These are phyloP conservation scores for Lachancea sp. DNA, from an alignment of 805 yeast species.

Conservation along the genomic window DNA sequence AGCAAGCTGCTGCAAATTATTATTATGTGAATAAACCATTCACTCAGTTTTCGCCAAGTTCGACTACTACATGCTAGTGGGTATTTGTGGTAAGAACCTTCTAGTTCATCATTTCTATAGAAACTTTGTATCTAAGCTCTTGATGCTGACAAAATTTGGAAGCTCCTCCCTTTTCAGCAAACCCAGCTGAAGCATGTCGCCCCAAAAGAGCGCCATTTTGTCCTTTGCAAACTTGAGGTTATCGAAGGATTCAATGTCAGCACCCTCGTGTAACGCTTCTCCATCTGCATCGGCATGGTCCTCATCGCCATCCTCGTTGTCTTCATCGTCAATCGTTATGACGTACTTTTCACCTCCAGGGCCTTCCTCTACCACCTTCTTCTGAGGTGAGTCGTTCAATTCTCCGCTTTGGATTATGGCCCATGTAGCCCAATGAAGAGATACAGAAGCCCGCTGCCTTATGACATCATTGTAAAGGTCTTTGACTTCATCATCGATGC, in stretches of 20 bases:
- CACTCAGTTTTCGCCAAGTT: too few relatives aligned
- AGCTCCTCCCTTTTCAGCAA: conserved; percentile 34
- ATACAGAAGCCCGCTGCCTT: conserved; percentile 76
- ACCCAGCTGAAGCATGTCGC: conserved; percentile 63
- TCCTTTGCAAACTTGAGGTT: conserved; percentile 69
- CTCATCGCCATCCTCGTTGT: conserved; percentile 26
- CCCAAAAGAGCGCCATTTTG: conserved; percentile 66
- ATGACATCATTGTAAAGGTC: conserved; percentile 56
- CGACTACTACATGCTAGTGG: too few relatives aligned
- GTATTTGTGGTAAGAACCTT: too few relatives aligned
- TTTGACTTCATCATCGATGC: conserved; percentile 41
- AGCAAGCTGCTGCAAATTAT: background rate
- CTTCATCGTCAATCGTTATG: conserved; percentile 25
- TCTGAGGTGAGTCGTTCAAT: conserved; percentile 12
- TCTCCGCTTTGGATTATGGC: conserved; percentile 74
- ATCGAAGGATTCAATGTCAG: conserved; percentile 62
- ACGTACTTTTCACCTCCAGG: conserved; percentile 49
- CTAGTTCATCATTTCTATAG: background rate
- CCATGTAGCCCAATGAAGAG: conserved; percentile 85
- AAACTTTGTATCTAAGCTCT: conserved; percentile 4
- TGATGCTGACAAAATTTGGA: background rate
- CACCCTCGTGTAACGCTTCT: conserved; percentile 27
- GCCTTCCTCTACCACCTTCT: conserved; percentile 41
- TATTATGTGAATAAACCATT: background rate
- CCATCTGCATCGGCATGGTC: conserved; percentile 24